Evolutionary conservation across 2,329 filamentous ascomycete genomes (phyloP), one percentile per base, ranked within the genome.

Genomic region (Niveomyces coronatus): DNA sequence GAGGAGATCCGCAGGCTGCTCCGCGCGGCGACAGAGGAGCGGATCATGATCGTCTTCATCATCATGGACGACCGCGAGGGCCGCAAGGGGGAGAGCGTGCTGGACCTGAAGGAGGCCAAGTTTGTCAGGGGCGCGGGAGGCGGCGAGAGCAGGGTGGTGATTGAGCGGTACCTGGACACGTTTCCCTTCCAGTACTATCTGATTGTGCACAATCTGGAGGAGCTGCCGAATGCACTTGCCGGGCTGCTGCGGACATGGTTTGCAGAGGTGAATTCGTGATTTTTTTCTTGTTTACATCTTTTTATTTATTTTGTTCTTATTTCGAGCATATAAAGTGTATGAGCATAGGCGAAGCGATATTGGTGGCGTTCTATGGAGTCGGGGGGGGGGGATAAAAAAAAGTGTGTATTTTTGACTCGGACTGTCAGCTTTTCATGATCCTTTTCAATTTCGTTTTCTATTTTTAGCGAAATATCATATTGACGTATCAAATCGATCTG

Each of bases 101-200:
- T 96, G 52, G 87, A 95, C 56, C 70, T 96, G 51, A 86, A 87
- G 57, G 82, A 87, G 60, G 89, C 87, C 26, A 78, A 78, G 54
- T 95, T 96, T 54, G 74, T 82, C 46, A 74, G 72, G 42, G 79
- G n/a, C n/a, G n/a, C n/a, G n/a, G n/a, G 85, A 53, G 68, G 61
- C 49, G 61, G 74, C 58, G 63, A 78, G 63, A 63, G 79, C 44
- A 73, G 78, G 52, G 75, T 95, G 40, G 80, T 82, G 51, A 87
- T 93, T 58, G 82, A 86, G 65, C 78, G 85, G 52, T 98, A 98
- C 57, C 73, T 98, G 49, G 93, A 98, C 58, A 82, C 79, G 7
- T 98, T 98, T 60, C 91, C 93, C 0, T 99, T 99, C 64, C 79
- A 83, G 57, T 98, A 95, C 65, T 99, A 96, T 57, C 65, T 98